Conservation (phyloP, 164 flowering plant genomes). For the Stephania yunnanensis region DNA sequence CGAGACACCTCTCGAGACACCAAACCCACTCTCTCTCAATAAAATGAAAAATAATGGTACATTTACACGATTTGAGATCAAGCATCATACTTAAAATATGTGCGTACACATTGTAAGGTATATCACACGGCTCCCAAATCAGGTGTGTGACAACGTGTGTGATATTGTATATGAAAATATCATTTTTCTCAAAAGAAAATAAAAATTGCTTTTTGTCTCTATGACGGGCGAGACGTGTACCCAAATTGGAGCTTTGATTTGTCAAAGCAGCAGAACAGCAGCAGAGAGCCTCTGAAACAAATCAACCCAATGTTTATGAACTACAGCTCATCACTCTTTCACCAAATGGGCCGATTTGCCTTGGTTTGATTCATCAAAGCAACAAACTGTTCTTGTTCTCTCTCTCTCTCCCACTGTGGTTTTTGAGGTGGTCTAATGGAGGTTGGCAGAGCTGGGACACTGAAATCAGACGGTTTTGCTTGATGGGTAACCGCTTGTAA, state of each 20-base stretch:
- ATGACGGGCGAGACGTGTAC: neutral
- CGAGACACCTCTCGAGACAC: neutral
- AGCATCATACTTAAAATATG: too few relatives aligned
- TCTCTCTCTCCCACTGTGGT: neutral
- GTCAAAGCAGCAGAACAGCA: neutral
- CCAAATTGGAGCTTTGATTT: conserved; percentile 1
- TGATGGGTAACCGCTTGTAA: neutral
- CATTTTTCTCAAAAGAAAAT: neutral
- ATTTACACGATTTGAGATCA: too few relatives aligned
- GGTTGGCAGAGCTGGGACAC: neutral
- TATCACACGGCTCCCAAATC: too few relatives aligned
- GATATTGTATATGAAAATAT: too few relatives aligned
- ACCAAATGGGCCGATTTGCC: neutral
- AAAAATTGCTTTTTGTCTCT: conserved; percentile 2
- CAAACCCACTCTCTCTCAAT: neutral
- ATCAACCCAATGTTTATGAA: neutral
- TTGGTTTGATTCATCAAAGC: too few relatives aligned
- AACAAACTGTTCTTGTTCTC: neutral
- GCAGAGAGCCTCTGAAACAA: neutral
- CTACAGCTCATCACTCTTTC: neutral
- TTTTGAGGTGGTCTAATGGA: neutral
- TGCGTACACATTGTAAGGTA: too few relatives aligned
- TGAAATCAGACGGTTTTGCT: neutral
- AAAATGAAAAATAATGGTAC: neutral
- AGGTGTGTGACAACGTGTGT: too few relatives aligned